These are phyloP conservation scores for Aeminium ludgeri DNA, from an alignment of 495 filamentous ascomycete species.

Conservation along the genomic window DNA sequence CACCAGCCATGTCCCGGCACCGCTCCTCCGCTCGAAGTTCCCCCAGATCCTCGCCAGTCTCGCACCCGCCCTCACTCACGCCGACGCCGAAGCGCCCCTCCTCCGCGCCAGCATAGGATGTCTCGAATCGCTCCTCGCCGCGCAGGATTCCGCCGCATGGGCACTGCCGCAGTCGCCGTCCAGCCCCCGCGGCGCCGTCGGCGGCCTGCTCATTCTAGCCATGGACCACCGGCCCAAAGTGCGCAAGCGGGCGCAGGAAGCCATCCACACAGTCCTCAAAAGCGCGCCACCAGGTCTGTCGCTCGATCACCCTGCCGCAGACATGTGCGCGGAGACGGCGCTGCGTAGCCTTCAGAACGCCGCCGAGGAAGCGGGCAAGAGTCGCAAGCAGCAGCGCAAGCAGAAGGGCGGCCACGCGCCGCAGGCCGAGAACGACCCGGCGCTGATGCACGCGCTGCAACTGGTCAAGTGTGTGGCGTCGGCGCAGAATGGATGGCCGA, in stretches of 20 bases:
- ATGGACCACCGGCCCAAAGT: slow-evolving; percentile 89
- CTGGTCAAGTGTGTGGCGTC: slow-evolving; percentile 72
- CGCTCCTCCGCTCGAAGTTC: slow-evolving; percentile 83
- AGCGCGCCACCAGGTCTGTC: slow-evolving; percentile 75
- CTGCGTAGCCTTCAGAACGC: slow-evolving; percentile 57
- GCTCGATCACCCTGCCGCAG: slow-evolving; percentile 78
- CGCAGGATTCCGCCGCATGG: slow-evolving; percentile 79
- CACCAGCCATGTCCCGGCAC: slow-evolving; percentile 61
- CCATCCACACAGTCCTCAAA: slow-evolving; percentile 63
- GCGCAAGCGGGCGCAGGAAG: slow-evolving; percentile 84
- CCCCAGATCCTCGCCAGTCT: slow-evolving; percentile 76
- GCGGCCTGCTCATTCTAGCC: slow-evolving; percentile 67
- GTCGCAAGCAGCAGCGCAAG: too few relatives aligned
- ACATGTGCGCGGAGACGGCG: slow-evolving; percentile 87
- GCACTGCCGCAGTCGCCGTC: slow-evolving; percentile 65
- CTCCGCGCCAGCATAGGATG: slow-evolving; percentile 81
- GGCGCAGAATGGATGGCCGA: slow-evolving; percentile 90
- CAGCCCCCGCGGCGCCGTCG: slow-evolving; percentile 73
- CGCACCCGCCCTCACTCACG: slow-evolving; percentile 60
- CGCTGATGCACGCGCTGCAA: slow-evolving; percentile 78
- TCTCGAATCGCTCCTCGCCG: slow-evolving; percentile 70
- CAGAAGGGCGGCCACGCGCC: slow-evolving; percentile 30
- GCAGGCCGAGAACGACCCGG: slow-evolving; percentile 50
- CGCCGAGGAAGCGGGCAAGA: slow-evolving; percentile 44
- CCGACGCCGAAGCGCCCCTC: slow-evolving; percentile 75